Conservation (phyloP, 805 yeast genomes). For the Candida boidinii region DNA sequence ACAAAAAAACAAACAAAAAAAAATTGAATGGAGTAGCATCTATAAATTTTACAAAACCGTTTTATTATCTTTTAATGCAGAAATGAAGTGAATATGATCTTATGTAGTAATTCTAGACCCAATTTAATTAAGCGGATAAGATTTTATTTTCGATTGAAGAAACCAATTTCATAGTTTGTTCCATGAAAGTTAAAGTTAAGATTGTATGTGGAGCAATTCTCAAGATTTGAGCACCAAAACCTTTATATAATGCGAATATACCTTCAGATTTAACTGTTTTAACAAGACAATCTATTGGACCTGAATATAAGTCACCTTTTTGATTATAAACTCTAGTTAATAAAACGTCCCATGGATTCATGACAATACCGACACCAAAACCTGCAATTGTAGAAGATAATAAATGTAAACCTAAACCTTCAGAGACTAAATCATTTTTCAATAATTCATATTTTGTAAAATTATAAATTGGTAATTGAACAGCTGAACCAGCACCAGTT, state of each 20-base stretch:
- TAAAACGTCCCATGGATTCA: slow-evolving; percentile 97
- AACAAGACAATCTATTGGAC: slow-evolving; percentile 80
- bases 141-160: slow-evolving; percentile 30
- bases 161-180: slow-evolving; percentile 73
- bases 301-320: slow-evolving; percentile 75
- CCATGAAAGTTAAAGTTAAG: slow-evolving; percentile 87
- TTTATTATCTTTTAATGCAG: too few relatives aligned
- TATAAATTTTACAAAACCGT: too few relatives aligned
- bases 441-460: slow-evolving; percentile 59
- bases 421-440: slow-evolving; percentile 40
- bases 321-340: slow-evolving; percentile 94
- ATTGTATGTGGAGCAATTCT: slow-evolving; percentile 95
- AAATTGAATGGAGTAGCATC: too few relatives aligned
- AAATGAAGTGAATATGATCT: too few relatives aligned
- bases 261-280: slow-evolving; percentile 85
- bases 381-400: slow-evolving; percentile 74
- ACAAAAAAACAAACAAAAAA: too few relatives aligned
- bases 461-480: slow-evolving; percentile 87
- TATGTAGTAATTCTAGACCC: too few relatives aligned
- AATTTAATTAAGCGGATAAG: slow-evolving; percentile 1
- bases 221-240: slow-evolving; percentile 86
- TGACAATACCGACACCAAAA: slow-evolving; percentile 84
- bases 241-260: slow-evolving; percentile 81
- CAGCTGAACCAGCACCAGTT: slow-evolving; percentile 94
- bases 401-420: slow-evolving; percentile 66